phyloP scores from a whole-genome alignment of 2,329 filamentous ascomycete genomes.

The Monilinia fructicola region DNA sequence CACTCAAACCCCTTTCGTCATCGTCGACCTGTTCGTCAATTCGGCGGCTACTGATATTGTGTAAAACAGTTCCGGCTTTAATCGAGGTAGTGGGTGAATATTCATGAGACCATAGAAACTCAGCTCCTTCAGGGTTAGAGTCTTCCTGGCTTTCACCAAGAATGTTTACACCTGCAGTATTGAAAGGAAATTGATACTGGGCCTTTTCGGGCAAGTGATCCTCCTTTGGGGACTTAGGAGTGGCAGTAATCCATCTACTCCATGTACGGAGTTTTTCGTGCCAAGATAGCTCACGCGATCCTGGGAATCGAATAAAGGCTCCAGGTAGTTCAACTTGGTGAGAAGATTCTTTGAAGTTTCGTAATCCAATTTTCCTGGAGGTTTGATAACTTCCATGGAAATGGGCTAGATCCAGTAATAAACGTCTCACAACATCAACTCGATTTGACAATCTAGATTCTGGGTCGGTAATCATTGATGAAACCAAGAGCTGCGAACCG shows the following conservation, averaged over 20 bases:
- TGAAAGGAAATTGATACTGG: slow-evolving; percentile 11
- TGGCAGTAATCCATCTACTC: slow-evolving; percentile 37
- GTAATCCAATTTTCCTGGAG: slow-evolving; percentile 26
- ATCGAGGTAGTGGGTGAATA: slow-evolving; percentile 7
- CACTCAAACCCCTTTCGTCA: not conserved
- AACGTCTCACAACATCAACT: slow-evolving; percentile 32
- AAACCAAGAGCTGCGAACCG: slow-evolving; percentile 25
- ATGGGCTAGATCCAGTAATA: slow-evolving; percentile 32
- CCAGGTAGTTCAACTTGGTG: slow-evolving; percentile 16
- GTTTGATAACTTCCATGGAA: slow-evolving; percentile 26
- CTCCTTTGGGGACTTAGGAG: slow-evolving; percentile 16
- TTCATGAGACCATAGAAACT: slow-evolving; percentile 3
- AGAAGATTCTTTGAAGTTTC: slow-evolving; percentile 18
- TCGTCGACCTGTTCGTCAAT: not conserved
- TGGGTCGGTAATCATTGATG: slow-evolving; percentile 25
- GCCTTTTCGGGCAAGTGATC: not conserved
- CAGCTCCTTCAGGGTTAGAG: not conserved
- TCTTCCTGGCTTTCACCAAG: not conserved
- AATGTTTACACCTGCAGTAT: not conserved
- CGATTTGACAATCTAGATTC: slow-evolving; percentile 25
- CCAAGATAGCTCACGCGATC: slow-evolving; percentile 35
- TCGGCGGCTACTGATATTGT: slow-evolving; percentile 12
- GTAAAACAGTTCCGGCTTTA: slow-evolving; percentile 13
- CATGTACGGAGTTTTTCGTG: slow-evolving; percentile 36
- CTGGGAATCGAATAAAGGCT: slow-evolving; percentile 30